phyloP scores from a whole-genome alignment of 306 rosid genomes.

The Lathyrus aphaca region DNA sequence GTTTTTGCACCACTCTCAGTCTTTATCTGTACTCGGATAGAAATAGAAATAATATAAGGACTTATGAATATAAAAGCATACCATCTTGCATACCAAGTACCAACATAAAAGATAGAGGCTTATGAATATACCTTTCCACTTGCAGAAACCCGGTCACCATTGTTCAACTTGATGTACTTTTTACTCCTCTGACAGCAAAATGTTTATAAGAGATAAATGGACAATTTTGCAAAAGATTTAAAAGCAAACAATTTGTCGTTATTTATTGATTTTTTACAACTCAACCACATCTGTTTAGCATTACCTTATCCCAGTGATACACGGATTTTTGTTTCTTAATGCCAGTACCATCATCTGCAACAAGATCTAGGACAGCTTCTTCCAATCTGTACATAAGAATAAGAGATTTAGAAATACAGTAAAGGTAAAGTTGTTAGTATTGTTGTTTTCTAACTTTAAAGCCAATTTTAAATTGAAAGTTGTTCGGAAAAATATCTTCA shows the following conservation, averaged over 20 bases:
- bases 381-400: slow-evolving; percentile 65
- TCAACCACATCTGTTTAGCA: slow-evolving; percentile 15
- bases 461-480: slow-evolving; percentile 1
- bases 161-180: slow-evolving; percentile 84
- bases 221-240: slow-evolving; percentile 1
- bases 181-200: slow-evolving; percentile 76
- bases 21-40: slow-evolving; percentile 57
- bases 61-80: too few relatives aligned
- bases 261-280: neutral
- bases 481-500: neutral
- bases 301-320: slow-evolving; percentile 95
- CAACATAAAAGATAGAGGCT: neutral
- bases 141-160: slow-evolving; percentile 86
- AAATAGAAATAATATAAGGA: too few relatives aligned
- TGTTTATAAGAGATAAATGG: slow-evolving; percentile 33
- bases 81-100: slow-evolving; percentile 9
- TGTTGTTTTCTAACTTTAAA: neutral
- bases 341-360: slow-evolving; percentile 82
- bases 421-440: neutral
- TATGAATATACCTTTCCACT: slow-evolving; percentile 80
- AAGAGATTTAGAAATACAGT: neutral
- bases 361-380: slow-evolving; percentile 84
- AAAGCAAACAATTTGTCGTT: slow-evolving; percentile 7
- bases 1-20: slow-evolving; percentile 92
- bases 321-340: slow-evolving; percentile 83